Evolutionary conservation across 768 basidiomycete species (phyloP).

Genomic region (Naganishia friedmannii): DNA sequence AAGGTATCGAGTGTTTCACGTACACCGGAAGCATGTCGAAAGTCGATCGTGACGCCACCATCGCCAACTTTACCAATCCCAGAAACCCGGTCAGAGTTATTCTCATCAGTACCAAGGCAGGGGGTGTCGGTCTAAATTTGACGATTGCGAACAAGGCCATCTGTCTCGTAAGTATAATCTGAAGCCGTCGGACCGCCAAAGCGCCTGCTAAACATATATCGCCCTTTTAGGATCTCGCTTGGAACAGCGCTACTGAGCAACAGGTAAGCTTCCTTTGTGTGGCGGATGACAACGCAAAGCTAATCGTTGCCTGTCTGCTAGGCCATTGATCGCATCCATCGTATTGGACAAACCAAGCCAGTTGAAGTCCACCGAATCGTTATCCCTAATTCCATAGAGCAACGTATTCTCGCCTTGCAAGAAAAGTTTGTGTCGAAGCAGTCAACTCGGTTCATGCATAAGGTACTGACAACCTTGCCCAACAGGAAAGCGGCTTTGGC

Average conservation of each 20-base stretch:
- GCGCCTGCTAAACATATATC: background rate
- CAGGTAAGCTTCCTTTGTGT: slow-evolving; percentile 26
- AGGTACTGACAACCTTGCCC: slow-evolving; percentile 23
- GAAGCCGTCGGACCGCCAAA: background rate
- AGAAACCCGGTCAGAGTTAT: slow-evolving; percentile 44
- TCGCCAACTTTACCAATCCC: slow-evolving; percentile 45
- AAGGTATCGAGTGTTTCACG: slow-evolving; percentile 41
- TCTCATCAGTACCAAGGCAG: slow-evolving; percentile 52
- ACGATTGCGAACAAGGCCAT: slow-evolving; percentile 44
- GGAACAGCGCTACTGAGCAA: slow-evolving; percentile 50
- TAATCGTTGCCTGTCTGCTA: slow-evolving; percentile 28
- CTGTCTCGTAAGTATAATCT: slow-evolving; percentile 24
- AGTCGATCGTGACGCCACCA: slow-evolving; percentile 42
- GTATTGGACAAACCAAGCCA: slow-evolving; percentile 50
- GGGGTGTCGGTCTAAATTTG: slow-evolving; percentile 51
- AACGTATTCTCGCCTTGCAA: slow-evolving; percentile 67
- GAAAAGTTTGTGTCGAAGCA: slow-evolving; percentile 56
- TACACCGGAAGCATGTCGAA: slow-evolving; percentile 52
- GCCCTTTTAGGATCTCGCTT: slow-evolving; percentile 47
- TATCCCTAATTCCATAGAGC: slow-evolving; percentile 56
- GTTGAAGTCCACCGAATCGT: slow-evolving; percentile 51
- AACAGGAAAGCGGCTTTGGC: slow-evolving; percentile 43
- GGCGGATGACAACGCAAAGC: background rate
- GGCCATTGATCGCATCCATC: slow-evolving; percentile 53
- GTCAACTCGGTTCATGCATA: background rate